These are phyloP conservation scores for Sphagnum tenellum DNA, from an alignment of 225 moss, liverwort and hornwort genomes.

Conservation along the genomic window DNA sequence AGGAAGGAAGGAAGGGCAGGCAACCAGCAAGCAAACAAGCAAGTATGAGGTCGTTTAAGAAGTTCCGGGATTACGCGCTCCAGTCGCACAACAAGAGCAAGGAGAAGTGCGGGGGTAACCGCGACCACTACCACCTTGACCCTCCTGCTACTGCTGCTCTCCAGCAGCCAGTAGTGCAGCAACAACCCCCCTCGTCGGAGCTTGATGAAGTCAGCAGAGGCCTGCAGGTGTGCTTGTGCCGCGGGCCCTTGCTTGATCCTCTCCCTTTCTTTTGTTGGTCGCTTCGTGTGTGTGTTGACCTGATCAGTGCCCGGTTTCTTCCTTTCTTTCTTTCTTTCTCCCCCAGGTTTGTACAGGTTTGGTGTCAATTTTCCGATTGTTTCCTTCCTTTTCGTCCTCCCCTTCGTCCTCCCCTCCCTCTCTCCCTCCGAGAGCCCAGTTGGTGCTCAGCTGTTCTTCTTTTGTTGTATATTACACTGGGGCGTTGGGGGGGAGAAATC, in stretches of 20 bases:
- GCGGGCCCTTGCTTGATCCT: neutral
- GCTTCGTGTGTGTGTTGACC: neutral
- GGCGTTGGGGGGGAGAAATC: too few relatives aligned
- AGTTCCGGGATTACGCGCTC: conserved; percentile 24
- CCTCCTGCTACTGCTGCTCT: neutral
- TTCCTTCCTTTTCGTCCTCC: too few relatives aligned
- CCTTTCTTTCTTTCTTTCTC: too few relatives aligned
- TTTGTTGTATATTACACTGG: too few relatives aligned
- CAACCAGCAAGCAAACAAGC: too few relatives aligned
- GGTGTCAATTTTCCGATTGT: too few relatives aligned
- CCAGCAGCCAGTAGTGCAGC: neutral
- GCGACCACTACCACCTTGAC: neutral
- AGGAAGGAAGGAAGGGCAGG: too few relatives aligned
- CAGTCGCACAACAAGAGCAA: conserved; percentile 10
- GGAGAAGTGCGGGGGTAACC: conserved; percentile 7
- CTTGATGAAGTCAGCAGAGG: conserved; percentile 14
- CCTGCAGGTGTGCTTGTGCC: conserved; percentile 13
- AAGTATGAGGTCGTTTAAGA: conserved; percentile 31
- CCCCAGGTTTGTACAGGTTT: too few relatives aligned
- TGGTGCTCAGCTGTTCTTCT: too few relatives aligned
- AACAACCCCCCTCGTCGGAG: conserved; percentile 8
- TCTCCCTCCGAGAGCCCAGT: too few relatives aligned
- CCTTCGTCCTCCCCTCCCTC: too few relatives aligned
- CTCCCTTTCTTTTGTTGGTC: too few relatives aligned
- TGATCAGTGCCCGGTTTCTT: neutral